Evolutionary conservation across 2,329 filamentous ascomycete species (phyloP), one percentile per base, ranked within the genome.

Genomic region (Colletotrichum falcatum): DNA sequence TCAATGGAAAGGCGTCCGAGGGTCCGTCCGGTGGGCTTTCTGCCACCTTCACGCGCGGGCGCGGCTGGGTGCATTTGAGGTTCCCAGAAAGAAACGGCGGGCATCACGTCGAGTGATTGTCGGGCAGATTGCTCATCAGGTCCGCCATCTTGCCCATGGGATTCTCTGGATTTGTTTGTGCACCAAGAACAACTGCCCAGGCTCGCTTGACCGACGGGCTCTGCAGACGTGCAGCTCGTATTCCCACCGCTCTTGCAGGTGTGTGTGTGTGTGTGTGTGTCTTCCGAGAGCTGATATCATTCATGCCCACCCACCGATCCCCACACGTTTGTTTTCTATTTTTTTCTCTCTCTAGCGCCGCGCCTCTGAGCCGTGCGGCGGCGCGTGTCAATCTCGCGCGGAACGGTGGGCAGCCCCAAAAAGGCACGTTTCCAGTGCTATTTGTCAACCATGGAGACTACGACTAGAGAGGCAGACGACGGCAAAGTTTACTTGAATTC

Each of bases 191-290:
- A 23, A 42, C 42, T n/a, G 42, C 42, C 20, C 20, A 5, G 42
- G 42, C 39, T 33, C 28, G 39, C 42, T 35, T n/a, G n/a, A 61
- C 26, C 44, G 16, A 61, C 59, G 16, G 49, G 26, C 26, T 61
- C 28, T 61, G 64, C 14, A 61, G 58, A 28, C 30, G 5, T 69
- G 66, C 66, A 54, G 54, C 66, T 69, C 66, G 66, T 69, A 69
- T 69, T 65, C 51, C 30, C 30, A 23, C 30, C 30, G 30, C 30
- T 60, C 12, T 60, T 30, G 26, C 26, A 26, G 28, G 9, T n/a
- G 46, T 18, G 42, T 9, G 58, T 37, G 37, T 35, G 26, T 48
- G 42, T 49, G 58, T 23, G 42, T 33, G 58, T 35, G 30, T 61
- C 46, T 44, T 42, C 37, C 46, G 9, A 54, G 12, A 30, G 23